These are phyloP conservation scores for Solanum tacnaense DNA, from an alignment of 257 asterid species.

Conservation along the genomic window DNA sequence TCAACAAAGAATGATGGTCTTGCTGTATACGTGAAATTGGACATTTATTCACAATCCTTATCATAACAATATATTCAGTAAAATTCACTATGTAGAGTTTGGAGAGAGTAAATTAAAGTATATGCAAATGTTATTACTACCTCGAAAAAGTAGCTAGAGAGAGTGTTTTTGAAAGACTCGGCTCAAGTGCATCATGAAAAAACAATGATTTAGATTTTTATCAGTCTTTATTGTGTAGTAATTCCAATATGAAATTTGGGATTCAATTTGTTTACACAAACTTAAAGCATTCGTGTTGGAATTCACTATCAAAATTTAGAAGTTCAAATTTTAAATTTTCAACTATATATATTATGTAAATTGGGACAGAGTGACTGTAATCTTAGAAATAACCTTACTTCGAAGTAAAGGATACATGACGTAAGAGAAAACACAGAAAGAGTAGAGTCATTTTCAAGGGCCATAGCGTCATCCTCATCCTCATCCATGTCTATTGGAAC, in stretches of 20 bases:
- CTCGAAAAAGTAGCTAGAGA: too few species aligned
- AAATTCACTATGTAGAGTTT: too few species aligned
- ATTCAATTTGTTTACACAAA: neutral
- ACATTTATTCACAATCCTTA: neutral
- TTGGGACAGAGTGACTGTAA: neutral
- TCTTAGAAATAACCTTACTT: neutral
- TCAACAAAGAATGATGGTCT: neutral
- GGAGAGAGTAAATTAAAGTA: neutral
- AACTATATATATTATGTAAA: neutral
- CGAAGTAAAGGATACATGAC: neutral
- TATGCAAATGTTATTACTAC: too few species aligned
- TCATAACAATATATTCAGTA: neutral
- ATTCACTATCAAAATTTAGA: neutral
- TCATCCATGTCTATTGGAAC: neutral
- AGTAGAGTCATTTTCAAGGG: neutral
- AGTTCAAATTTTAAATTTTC: too few species aligned
- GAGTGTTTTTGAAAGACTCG: too few species aligned
- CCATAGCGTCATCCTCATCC: neutral
- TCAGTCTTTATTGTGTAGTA: neutral
- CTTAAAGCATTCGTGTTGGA: neutral
- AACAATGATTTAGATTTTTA: too few species aligned
- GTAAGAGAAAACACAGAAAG: neutral
- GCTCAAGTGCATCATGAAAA: too few species aligned
- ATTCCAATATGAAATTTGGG: neutral
- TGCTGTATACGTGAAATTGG: neutral